Conservation (phyloP, 495 filamentous ascomycete genomes). For the Lichenothelia convexa region DNA sequence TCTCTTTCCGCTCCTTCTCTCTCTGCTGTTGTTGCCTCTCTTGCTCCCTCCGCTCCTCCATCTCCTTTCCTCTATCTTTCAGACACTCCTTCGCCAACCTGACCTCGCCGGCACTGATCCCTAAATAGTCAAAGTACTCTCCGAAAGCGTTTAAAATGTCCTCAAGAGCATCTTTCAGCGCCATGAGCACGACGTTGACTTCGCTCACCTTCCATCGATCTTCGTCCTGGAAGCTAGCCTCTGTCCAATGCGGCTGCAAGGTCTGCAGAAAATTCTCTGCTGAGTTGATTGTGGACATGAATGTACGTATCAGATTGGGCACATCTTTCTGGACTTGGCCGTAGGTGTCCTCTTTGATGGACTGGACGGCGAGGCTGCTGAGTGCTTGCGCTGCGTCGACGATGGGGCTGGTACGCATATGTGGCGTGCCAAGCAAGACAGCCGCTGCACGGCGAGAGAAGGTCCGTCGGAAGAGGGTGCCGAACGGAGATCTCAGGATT, state of each 20-base stretch:
- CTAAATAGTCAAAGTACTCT: conserved; percentile 46
- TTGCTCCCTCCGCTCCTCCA: neutral
- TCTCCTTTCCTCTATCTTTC: conserved; percentile 1
- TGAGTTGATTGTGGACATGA: conserved; percentile 44
- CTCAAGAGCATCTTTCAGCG: conserved; percentile 36
- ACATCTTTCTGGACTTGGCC: conserved; percentile 73
- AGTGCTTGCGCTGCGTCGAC: conserved; percentile 55
- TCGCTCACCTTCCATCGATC: conserved; percentile 6
- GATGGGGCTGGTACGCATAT: conserved; percentile 43
- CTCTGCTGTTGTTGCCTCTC: neutral
- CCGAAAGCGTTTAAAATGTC: conserved; percentile 50
- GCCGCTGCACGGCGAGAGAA: conserved; percentile 41
- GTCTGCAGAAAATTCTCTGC: conserved; percentile 47
- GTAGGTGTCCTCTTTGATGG: conserved; percentile 66
- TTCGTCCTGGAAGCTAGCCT: conserved; percentile 30
- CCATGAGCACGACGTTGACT: conserved; percentile 33
- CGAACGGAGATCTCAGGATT: conserved; percentile 36
- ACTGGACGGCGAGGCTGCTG: conserved; percentile 46
- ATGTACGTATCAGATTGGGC: conserved; percentile 47
- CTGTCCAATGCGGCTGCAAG: conserved; percentile 64
- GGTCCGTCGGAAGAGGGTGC: conserved; percentile 51
- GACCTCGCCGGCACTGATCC: conserved; percentile 47
- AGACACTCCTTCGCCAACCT: conserved; percentile 46
- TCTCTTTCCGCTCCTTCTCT: neutral
- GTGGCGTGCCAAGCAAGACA: conserved; percentile 50